Evolutionary conservation across 305 asterid species (phyloP).

Genomic region (Plantago coronopus): DNA sequence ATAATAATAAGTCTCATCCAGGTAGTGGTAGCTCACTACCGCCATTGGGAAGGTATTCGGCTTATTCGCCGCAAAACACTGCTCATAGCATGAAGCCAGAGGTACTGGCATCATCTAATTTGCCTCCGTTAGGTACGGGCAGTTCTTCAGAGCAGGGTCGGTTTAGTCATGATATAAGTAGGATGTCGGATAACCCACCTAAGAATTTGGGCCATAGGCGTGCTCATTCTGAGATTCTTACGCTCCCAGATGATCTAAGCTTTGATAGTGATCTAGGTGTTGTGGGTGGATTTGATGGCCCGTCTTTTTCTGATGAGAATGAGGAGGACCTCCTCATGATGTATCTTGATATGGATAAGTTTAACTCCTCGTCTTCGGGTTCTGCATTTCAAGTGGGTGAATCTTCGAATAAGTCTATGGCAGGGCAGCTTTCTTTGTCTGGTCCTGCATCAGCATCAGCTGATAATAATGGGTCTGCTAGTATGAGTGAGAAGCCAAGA

Average conservation of each 20-base stretch:
- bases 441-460: slow-evolving; percentile 35
- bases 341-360: slow-evolving; percentile 92
- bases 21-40: slow-evolving; percentile 54
- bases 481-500: slow-evolving; percentile 61
- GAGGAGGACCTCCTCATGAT: slow-evolving; percentile 83
- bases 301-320: slow-evolving; percentile 81
- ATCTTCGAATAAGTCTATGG: slow-evolving; percentile 45
- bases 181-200: slow-evolving; percentile 90
- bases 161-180: slow-evolving; percentile 87
- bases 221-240: slow-evolving; percentile 93
- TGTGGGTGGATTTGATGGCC: slow-evolving; percentile 94
- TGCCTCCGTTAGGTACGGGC: slow-evolving; percentile 66
- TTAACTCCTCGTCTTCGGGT: slow-evolving; percentile 71
- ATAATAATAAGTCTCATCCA: slow-evolving; percentile 55
- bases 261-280: slow-evolving; percentile 95
- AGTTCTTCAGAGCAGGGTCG: slow-evolving; percentile 51
- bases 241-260: slow-evolving; percentile 95
- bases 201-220: slow-evolving; percentile 88
- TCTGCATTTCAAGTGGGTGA: slow-evolving; percentile 72
- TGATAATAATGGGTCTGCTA: slow-evolving; percentile 32
- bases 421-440: slow-evolving; percentile 44
- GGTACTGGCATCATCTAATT: slow-evolving; percentile 44
- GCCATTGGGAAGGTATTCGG: slow-evolving; percentile 72
- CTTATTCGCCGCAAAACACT: slow-evolving; percentile 53
- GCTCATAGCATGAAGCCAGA: slow-evolving; percentile 45